These are phyloP conservation scores for Colletotrichum nymphaeae DNA, from an alignment of 2,329 filamentous ascomycete species.

Conservation along the genomic window DNA sequence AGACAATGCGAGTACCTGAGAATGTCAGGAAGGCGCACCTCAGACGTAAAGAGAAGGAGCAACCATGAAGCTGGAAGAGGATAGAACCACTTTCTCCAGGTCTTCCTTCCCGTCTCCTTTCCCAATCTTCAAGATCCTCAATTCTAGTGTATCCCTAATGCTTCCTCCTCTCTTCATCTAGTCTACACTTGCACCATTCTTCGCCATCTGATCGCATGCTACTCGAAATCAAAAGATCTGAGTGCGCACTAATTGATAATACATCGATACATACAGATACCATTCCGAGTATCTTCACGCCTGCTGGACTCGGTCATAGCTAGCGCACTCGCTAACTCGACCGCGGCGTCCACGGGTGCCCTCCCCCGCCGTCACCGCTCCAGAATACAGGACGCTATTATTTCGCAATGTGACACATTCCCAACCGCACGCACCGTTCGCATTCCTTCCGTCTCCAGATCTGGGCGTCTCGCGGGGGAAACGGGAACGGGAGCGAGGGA, in stretches of 20 bases:
- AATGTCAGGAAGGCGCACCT: not conserved
- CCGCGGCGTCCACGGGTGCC: not conserved
- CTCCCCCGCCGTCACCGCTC: not conserved
- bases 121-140: not conserved
- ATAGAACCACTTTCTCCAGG: not conserved
- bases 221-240: not conserved
- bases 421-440: not conserved
- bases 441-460: not conserved
- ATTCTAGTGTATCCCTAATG: not conserved
- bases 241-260: not conserved
- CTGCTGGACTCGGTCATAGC: not conserved
- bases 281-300: not conserved
- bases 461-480: not conserved
- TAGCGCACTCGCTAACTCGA: slow-evolving; percentile 10
- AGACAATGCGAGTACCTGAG: not conserved
- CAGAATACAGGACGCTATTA: not conserved
- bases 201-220: slow-evolving; percentile 19
- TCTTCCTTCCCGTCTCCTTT: not conserved
- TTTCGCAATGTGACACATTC: not conserved
- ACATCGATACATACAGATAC: too few species aligned
- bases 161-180: not conserved
- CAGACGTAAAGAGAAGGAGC: not conserved
- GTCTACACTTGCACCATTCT: not conserved
- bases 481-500: not conserved
- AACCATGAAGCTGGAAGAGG: not conserved